Base-by-base conservation (phyloP, 768 basidiomycete genomes). In the Lactarius pseudohatsudake region DNA sequence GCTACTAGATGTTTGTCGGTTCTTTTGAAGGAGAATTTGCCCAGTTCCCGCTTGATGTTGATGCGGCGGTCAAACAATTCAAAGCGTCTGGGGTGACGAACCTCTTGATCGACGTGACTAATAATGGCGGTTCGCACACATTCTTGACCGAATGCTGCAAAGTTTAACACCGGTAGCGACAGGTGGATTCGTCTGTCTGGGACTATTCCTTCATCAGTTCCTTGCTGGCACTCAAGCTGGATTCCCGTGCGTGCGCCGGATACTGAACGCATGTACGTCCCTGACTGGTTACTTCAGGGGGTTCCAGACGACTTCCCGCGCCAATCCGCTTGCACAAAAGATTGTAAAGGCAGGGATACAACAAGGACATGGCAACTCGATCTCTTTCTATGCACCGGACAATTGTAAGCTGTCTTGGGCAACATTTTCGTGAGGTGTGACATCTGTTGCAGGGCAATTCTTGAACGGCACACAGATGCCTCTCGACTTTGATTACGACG, bases 121-220 rank as follows among this genome's bases (percentile, higher is more conserved):
- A 87, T 73, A 89, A 89, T 69, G 82, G 82, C 62, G 87, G 86
- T 82, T 54, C 20, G 80, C 65, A 41, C 20, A 16, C 34, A n/a
- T 20, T n/a, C 26, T 18, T 26, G n/a, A 36, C 41, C 20, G 16
- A 28, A 36, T 22, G 18, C 34, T 18, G 34, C 5, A 54, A n/a
- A 18, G 3, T 56, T 28, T 62, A 41, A 62, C 18, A 1, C 28
- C 20, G 9, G 18, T 16, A 4, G 5, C 41, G 4, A 20, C 30
- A 68, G 86, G 86, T 64, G 87, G 87, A 28, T 85, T 81, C 62
- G 78, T 88, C 9, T 87, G 86, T 72, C 79, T 88, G 13, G 86
- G 85, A 1, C 79, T 82, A 41, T 87, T 86, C 77, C 75, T 89
- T 57, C 84, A 86, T 67, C 80, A 81, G 59, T 86, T 79, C 71